Conservation (phyloP, 2,329 filamentous ascomycete genomes). For the Cordyceps farinosa region DNA sequence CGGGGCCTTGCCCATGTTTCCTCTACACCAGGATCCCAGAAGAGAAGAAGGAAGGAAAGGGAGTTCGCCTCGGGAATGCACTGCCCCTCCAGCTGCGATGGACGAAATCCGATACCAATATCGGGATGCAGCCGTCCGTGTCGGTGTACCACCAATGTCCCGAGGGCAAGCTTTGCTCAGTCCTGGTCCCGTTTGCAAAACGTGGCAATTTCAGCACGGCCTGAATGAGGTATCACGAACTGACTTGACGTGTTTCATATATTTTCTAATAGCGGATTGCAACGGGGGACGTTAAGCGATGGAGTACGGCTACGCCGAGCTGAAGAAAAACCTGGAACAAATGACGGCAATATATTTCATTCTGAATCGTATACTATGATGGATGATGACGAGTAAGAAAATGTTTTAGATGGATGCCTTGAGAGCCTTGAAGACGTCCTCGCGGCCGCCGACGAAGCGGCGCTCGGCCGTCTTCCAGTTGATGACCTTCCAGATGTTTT, state of each 20-base stretch:
- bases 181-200: neutral
- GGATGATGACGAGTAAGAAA: no score
- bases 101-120: neutral
- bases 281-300: no score
- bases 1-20: no score
- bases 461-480: constrained; percentile 71
- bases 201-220: neutral
- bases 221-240: neutral
- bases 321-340: no score
- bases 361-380: no score
- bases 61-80: neutral
- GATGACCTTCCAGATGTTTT: constrained; percentile 74
- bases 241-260: no score
- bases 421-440: constrained; percentile 45
- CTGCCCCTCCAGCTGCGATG: neutral
- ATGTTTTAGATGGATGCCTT: constrained; percentile 37
- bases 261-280: no score
- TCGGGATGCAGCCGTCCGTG: neutral
- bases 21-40: neutral
- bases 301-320: no score
- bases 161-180: neutral
- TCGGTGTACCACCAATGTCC: neutral
- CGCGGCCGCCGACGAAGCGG: constrained; percentile 51
- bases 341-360: no score
- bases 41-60: neutral